Percentiles rank a stretch among this genome's conserved stretches.
These are phyloP conservation scores for Polyporus arcularius DNA, from an alignment of 768 basidiomycete genomes.

Conservation along the genomic window DNA sequence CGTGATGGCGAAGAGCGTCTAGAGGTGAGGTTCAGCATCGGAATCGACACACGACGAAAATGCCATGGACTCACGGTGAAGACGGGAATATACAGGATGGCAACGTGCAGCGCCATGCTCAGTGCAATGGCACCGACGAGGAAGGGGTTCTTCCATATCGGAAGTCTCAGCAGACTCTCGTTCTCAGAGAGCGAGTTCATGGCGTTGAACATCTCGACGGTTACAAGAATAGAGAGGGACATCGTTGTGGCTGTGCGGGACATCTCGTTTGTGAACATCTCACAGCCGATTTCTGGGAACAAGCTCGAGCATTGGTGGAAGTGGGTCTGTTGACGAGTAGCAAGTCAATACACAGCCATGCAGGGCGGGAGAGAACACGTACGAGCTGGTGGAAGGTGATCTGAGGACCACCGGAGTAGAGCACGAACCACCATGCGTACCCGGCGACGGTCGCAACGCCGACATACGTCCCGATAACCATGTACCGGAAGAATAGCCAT, in stretches of 20 bases:
- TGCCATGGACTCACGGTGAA: conserved; percentile 67
- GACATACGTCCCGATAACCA: conserved; percentile 92
- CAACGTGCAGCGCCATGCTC: conserved; percentile 91
- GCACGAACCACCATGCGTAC: conserved; percentile 99
- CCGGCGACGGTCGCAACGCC: conserved; percentile 95
- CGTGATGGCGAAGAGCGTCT: conserved; percentile 88
- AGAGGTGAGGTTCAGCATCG: conserved; percentile 5
- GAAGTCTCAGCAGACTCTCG: conserved; percentile 85
- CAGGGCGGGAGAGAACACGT: conserved; percentile 33
- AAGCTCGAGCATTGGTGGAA: conserved; percentile 87
- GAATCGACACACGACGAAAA: not conserved
- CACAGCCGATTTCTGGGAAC: conserved; percentile 92
- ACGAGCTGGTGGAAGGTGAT: conserved; percentile 94
- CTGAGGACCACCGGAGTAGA: conserved; percentile 86
- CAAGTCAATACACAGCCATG: not conserved
- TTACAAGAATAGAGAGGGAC: conserved; percentile 94
- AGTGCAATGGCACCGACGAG: conserved; percentile 86
- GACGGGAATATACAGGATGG: conserved; percentile 96
- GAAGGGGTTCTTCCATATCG: conserved; percentile 94
- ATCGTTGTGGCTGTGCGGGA: conserved; percentile 90
- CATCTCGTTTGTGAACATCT: conserved; percentile 92
- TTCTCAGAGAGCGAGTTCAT: conserved; percentile 99
- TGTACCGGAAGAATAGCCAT: conserved; percentile 96
- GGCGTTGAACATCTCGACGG: conserved; percentile 96
- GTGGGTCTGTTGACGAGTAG: conserved; percentile 65